Evolutionary conservation across 345 rosid genomes (phyloP).

Genomic region (Eucalyptus leucophloia): DNA sequence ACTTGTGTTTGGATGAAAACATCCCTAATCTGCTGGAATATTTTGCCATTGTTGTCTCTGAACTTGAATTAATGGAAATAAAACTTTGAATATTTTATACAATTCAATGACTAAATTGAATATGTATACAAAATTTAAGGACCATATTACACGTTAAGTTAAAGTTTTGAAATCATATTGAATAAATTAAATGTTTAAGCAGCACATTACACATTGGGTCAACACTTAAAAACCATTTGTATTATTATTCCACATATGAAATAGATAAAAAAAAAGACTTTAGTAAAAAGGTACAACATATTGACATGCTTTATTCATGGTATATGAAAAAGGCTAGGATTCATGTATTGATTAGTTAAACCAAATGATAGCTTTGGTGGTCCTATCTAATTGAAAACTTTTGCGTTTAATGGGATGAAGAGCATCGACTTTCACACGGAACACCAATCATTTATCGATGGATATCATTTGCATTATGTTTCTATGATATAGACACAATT

Average conservation of each 20-base stretch:
- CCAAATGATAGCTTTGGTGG: background rate
- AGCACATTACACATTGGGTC: background rate
- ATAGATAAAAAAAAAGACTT: background rate
- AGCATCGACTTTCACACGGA: background rate
- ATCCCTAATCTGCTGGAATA: too few species aligned
- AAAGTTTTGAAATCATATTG: background rate
- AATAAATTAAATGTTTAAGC: background rate
- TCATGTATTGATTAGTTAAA: background rate
- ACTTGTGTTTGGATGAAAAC: too few species aligned
- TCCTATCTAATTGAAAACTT: background rate
- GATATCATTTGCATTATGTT: background rate
- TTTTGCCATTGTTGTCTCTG: background rate
- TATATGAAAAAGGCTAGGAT: background rate
- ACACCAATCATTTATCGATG: background rate
- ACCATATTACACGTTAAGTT: background rate
- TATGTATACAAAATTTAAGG: background rate
- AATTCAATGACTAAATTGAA: background rate
- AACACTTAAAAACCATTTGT: background rate
- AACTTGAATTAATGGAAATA: background rate
- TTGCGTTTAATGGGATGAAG: background rate
- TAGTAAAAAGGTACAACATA: background rate
- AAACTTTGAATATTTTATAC: background rate
- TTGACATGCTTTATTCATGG: background rate
- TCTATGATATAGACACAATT: background rate
- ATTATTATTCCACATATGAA: background rate